Conservation (phyloP, 441 rosid species). For the Melastoma candidum region DNA sequence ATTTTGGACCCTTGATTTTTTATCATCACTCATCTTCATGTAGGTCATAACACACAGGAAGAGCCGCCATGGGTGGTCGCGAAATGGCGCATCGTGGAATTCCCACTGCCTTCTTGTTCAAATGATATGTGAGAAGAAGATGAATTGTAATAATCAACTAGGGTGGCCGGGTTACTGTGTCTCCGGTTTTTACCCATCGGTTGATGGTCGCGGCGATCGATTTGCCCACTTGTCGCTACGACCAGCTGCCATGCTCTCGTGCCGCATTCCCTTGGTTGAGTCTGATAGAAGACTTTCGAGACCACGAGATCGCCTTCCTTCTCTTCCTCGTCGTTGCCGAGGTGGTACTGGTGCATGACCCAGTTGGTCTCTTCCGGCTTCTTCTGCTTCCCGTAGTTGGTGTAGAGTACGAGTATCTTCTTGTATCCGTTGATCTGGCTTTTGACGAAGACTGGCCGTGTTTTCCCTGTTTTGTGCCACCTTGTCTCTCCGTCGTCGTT, state of each 20-base stretch:
- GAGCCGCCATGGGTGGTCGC: conserved; percentile 11
- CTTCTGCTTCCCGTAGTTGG: conserved; percentile 20
- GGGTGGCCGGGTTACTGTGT: conserved; percentile 1
- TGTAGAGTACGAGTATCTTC: conserved; percentile 21
- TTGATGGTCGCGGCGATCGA: no score
- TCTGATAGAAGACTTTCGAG: conserved; percentile 19
- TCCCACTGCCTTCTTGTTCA: conserved; percentile 10
- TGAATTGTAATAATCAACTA: conserved; percentile 7
- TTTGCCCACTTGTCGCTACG: no score
- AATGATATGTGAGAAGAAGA: conserved; percentile 12
- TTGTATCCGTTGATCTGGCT: conserved; percentile 16
- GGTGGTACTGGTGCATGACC: conserved; percentile 22
- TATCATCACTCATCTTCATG: no score
- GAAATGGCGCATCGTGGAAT: conserved; percentile 10
- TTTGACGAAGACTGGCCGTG: conserved; percentile 12
- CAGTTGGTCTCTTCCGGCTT: conserved; percentile 20
- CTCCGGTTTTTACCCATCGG: background rate
- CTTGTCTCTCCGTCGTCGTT: conserved; percentile 17
- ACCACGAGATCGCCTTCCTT: conserved; percentile 19
- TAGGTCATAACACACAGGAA: conserved; percentile 3
- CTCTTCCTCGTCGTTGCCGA: conserved; percentile 17
- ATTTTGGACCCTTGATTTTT: no score
- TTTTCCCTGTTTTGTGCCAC: conserved; percentile 21
- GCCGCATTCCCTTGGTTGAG: conserved; percentile 16
- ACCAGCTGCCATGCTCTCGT: no score